Evolutionary conservation across 352 stramenopile genomes (phyloP).

Genomic region (Thalassiosira ordinaria): DNA sequence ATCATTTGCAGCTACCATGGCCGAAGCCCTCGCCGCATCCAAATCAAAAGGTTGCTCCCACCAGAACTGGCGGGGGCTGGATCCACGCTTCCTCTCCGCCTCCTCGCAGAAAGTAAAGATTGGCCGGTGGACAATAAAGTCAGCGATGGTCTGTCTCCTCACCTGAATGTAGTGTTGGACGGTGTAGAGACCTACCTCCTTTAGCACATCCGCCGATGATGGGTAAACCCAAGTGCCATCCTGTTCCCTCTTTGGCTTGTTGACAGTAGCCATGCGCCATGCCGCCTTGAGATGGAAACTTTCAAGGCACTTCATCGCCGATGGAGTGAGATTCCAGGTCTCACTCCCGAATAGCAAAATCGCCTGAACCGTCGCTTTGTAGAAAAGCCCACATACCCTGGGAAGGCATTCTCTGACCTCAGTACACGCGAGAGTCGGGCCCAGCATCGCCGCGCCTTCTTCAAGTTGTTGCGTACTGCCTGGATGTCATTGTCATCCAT

Average conservation of each 20-base stretch:
- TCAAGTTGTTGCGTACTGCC: constrained; percentile 24
- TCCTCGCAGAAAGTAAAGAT: constrained; percentile 11
- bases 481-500: constrained; percentile 25
- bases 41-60: constrained; percentile 17
- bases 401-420: neutral
- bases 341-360: constrained; percentile 33
- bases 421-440: constrained; percentile 10
- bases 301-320: constrained; percentile 15
- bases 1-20: neutral
- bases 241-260: neutral
- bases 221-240: constrained; percentile 23
- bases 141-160: constrained; percentile 6
- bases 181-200: constrained; percentile 9
- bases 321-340: constrained; percentile 29
- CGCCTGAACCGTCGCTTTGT: constrained; percentile 23
- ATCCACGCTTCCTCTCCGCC: constrained; percentile 1
- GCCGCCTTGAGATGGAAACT: constrained; percentile 20
- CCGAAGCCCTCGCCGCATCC: neutral
- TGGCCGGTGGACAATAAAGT: constrained; percentile 20
- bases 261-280: constrained; percentile 1
- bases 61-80: constrained; percentile 14
- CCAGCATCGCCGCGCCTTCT: constrained; percentile 24
- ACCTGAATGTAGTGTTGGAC: constrained; percentile 33
- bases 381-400: constrained; percentile 24
- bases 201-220: constrained; percentile 2